These are phyloP conservation scores for Ustilago bromivora DNA, from an alignment of 1,284 basidiomycete species.

Conservation along the genomic window DNA sequence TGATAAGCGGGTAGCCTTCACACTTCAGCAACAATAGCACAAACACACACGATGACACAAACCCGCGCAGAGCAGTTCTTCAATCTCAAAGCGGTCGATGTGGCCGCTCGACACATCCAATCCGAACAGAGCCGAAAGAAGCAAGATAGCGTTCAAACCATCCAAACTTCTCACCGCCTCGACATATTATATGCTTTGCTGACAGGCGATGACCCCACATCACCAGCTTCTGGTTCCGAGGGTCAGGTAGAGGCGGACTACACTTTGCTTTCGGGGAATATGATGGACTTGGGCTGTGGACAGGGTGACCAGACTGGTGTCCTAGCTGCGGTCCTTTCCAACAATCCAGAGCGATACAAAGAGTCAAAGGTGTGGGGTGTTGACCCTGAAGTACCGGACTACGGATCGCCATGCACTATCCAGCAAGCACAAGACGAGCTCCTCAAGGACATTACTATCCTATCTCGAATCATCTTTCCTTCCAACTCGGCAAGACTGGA, in stretches of 20 bases:
- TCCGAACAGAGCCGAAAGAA: constrained; percentile 10
- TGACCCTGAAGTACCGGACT: constrained; percentile 18
- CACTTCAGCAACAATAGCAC: neutral
- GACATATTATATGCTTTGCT: constrained; percentile 34
- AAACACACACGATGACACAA: constrained; percentile 7
- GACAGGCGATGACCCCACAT: constrained; percentile 15
- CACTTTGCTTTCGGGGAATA: constrained; percentile 9
- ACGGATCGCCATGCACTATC: constrained; percentile 30
- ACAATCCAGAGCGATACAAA: neutral
- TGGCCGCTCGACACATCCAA: constrained; percentile 23
- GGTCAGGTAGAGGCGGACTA: constrained; percentile 3
- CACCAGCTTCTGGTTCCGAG: neutral
- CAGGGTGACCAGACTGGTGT: constrained; percentile 34
- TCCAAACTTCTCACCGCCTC: constrained; percentile 33
- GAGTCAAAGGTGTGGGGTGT: constrained; percentile 15
- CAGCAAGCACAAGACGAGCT: constrained; percentile 29
- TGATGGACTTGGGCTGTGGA: constrained; percentile 35
- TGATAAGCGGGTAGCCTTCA: neutral
- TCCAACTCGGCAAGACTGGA: constrained; percentile 21
- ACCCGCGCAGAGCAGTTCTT: constrained; percentile 26
- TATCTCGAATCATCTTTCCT: constrained; percentile 10
- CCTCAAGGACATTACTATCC: neutral
- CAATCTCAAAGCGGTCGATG: constrained; percentile 17
- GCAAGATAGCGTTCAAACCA: constrained; percentile 13
- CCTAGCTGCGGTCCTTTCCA: constrained; percentile 9